phyloP scores from a whole-genome alignment of 805 yeast species.

The Schwanniomyces pseudopolymorphus region DNA sequence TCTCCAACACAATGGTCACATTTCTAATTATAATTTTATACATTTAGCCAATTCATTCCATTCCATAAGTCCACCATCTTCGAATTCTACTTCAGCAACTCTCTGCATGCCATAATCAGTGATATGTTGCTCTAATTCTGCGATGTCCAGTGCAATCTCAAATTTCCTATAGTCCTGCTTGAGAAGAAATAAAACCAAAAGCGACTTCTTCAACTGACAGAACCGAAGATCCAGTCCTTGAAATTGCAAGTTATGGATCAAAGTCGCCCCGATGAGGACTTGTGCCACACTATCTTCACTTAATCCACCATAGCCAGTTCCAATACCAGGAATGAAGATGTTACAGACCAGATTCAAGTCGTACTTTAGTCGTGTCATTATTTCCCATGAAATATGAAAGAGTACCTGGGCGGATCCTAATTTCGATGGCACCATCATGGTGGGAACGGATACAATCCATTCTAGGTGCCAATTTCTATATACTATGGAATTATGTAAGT shows the following conservation, averaged over 20 bases:
- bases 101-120: slow-evolving; percentile 10
- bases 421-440: slow-evolving; percentile 25
- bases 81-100: not conserved
- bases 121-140: slow-evolving; percentile 8
- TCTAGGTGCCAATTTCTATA: slow-evolving; percentile 9
- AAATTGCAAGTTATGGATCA: slow-evolving; percentile 12
- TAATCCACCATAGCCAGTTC: slow-evolving; percentile 25
- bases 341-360: slow-evolving; percentile 5
- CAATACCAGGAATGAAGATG: slow-evolving; percentile 25
- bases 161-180: slow-evolving; percentile 16
- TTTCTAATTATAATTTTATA: slow-evolving; percentile 3
- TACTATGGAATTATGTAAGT: slow-evolving; percentile 8
- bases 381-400: slow-evolving; percentile 23
- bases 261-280: slow-evolving; percentile 19
- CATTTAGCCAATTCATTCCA: slow-evolving; percentile 14
- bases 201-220: slow-evolving; percentile 13
- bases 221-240: slow-evolving; percentile 3
- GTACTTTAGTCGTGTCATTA: slow-evolving; percentile 7
- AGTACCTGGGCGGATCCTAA: slow-evolving; percentile 6
- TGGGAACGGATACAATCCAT: slow-evolving; percentile 14
- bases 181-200: slow-evolving; percentile 17
- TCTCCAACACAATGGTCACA: not conserved
- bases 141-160: slow-evolving; percentile 9
- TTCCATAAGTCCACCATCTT: slow-evolving; percentile 7
- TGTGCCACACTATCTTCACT: slow-evolving; percentile 14